Conservation (phyloP, 1,139 yeast genomes). For the Protomyces inundatus region DNA sequence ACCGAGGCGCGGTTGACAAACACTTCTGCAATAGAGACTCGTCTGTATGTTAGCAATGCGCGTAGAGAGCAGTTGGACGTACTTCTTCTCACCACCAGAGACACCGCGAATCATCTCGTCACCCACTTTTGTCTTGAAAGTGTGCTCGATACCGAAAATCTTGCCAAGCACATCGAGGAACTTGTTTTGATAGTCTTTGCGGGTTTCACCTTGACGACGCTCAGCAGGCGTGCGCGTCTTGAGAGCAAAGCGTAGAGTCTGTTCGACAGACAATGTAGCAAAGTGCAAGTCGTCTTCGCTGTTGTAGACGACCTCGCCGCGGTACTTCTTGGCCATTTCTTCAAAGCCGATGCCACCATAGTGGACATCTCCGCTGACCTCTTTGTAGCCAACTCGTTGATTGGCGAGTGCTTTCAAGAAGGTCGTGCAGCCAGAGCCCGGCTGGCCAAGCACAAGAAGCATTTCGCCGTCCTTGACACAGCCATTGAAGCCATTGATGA, state of each 20-base stretch:
- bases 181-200: slow-evolving; percentile 54
- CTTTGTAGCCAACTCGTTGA: slow-evolving; percentile 54
- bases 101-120: slow-evolving; percentile 70
- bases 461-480: slow-evolving; percentile 49
- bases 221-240: slow-evolving; percentile 54
- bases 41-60: slow-evolving; percentile 32
- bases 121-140: slow-evolving; percentile 64
- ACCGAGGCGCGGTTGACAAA: slow-evolving; percentile 55
- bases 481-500: slow-evolving; percentile 45
- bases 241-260: slow-evolving; percentile 60
- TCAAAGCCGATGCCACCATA: slow-evolving; percentile 25
- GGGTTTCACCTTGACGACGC: slow-evolving; percentile 58
- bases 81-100: slow-evolving; percentile 76
- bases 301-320: slow-evolving; percentile 34
- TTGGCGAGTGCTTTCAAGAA: slow-evolving; percentile 53
- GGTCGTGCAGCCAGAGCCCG: slow-evolving; percentile 55
- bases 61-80: not conserved
- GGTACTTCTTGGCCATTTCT: slow-evolving; percentile 19
- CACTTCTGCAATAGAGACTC: slow-evolving; percentile 72
- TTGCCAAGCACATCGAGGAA: slow-evolving; percentile 58
- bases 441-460: slow-evolving; percentile 57
- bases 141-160: slow-evolving; percentile 66
- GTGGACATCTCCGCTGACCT: slow-evolving; percentile 32
- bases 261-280: slow-evolving; percentile 66
- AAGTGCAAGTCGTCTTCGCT: slow-evolving; percentile 52